Percentiles rank a stretch among this genome's conserved stretches.
phyloP scores from a whole-genome alignment of 2,329 filamentous ascomycete genomes.

The Cadophora luteo-olivacea region DNA sequence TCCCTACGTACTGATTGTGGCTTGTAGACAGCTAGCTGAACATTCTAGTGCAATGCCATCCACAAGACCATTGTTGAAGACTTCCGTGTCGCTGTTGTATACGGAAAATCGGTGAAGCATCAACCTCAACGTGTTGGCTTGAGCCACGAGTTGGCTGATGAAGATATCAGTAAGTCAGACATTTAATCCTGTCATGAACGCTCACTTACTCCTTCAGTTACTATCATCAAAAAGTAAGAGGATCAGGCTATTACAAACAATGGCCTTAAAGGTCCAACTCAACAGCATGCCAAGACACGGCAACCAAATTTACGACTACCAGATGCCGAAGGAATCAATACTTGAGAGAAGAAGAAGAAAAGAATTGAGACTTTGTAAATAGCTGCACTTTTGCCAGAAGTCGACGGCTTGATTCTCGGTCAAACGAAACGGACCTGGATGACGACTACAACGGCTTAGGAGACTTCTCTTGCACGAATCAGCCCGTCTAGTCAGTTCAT shows the following conservation, averaged over 20 bases:
- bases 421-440: conserved; percentile 18
- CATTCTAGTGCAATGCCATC: conserved; percentile 87
- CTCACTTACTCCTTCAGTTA: conserved; percentile 49
- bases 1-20: not conserved
- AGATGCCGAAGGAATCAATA: conserved; percentile 9
- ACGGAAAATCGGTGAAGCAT: conserved; percentile 97
- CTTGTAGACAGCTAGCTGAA: conserved; percentile 29
- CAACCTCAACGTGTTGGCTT: conserved; percentile 96
- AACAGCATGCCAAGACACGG: conserved; percentile 25
- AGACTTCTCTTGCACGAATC: conserved; percentile 1
- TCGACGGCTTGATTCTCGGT: conserved; percentile 31
- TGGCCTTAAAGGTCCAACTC: not conserved
- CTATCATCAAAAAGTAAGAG: conserved; percentile 70
- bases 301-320: not conserved
- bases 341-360: conserved; percentile 1
- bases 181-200: not conserved
- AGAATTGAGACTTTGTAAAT: conserved; percentile 25
- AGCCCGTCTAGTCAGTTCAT: conserved; percentile 14
- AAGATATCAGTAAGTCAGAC: conserved; percentile 74
- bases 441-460: conserved; percentile 15
- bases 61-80: conserved; percentile 95
- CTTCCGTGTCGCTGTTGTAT: conserved; percentile 95
- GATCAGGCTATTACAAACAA: conserved; percentile 9
- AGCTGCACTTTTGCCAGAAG: conserved; percentile 28
- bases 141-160: conserved; percentile 88